Evolutionary conservation across 768 basidiomycete species (phyloP).

Genomic region (Boletus insuetus): DNA sequence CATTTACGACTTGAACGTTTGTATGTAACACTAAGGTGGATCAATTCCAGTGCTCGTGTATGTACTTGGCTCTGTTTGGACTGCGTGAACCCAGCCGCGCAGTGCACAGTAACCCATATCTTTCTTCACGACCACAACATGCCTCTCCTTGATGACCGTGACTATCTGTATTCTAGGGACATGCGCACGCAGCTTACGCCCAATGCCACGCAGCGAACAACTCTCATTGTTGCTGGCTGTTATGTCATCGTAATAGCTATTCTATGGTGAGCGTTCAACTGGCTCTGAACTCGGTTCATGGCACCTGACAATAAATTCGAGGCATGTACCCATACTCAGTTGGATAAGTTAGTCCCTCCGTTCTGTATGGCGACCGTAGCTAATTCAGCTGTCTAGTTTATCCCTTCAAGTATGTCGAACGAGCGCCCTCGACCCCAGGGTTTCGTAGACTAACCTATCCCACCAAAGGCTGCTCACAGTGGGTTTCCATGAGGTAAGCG

Average conservation of each 20-base stretch:
- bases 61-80: not conserved
- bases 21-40: not conserved
- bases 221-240: slow-evolving; percentile 74
- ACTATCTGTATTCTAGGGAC: slow-evolving; percentile 26
- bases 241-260: slow-evolving; percentile 78
- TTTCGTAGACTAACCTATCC: slow-evolving; percentile 15
- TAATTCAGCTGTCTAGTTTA: slow-evolving; percentile 54
- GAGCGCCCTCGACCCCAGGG: not conserved
- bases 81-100: too few species aligned
- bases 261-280: slow-evolving; percentile 55
- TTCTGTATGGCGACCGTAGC: not conserved
- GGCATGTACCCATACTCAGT: slow-evolving; percentile 77
- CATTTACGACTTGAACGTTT: slow-evolving; percentile 1
- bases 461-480: slow-evolving; percentile 69
- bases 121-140: slow-evolving; percentile 29
- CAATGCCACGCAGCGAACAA: slow-evolving; percentile 68
- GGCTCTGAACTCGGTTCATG: not conserved
- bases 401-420: slow-evolving; percentile 80
- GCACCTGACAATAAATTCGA: slow-evolving; percentile 26
- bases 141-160: slow-evolving; percentile 23
- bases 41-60: not conserved
- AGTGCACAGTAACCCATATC: not conserved
- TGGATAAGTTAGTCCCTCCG: slow-evolving; percentile 58
- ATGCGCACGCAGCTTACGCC: slow-evolving; percentile 48
- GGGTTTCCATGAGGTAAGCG: slow-evolving; percentile 78